Evolutionary conservation across 371 early-diverging fungal genomes (phyloP).

Genomic region (Fennellomyces sp.): DNA sequence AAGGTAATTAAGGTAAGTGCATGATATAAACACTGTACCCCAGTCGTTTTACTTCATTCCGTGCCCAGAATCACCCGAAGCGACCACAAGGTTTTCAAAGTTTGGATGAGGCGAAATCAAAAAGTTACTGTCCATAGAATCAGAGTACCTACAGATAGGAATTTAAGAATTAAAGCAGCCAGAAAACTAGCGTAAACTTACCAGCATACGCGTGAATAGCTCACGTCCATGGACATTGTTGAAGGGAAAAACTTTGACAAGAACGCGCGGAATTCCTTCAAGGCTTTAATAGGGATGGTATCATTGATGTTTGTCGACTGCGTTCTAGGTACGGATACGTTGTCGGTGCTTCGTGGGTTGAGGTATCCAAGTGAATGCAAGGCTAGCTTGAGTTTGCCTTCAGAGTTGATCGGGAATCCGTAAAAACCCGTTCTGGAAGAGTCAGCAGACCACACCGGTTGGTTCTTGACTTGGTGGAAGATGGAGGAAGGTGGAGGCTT

Average conservation of each 20-base stretch:
- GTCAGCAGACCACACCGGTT: slow-evolving; percentile 63
- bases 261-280: slow-evolving; percentile 19
- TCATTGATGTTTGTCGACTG: slow-evolving; percentile 14
- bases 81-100: slow-evolving; percentile 38
- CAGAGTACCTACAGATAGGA: slow-evolving; percentile 46
- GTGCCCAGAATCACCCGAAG: slow-evolving; percentile 51
- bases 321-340: slow-evolving; percentile 28
- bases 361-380: slow-evolving; percentile 14
- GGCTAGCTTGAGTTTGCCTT: slow-evolving; percentile 20
- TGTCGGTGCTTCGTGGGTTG: slow-evolving; percentile 14
- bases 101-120: slow-evolving; percentile 42
- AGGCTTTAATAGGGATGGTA: slow-evolving; percentile 26
- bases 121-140: slow-evolving; percentile 46
- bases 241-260: slow-evolving; percentile 21
- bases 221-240: slow-evolving; percentile 12
- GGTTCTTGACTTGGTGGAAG: slow-evolving; percentile 11
- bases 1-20: background rate
- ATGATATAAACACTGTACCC: background rate
- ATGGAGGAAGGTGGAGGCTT: slow-evolving; percentile 18
- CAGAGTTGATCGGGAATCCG: slow-evolving; percentile 17
- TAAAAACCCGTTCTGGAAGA: slow-evolving; percentile 39
- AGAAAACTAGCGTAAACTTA: background rate
- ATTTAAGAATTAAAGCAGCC: background rate
- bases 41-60: slow-evolving; percentile 56
- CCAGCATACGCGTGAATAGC: slow-evolving; percentile 19